Evolutionary conservation across 2,329 filamentous ascomycete genomes (phyloP).

Genomic region (Macroventuria anomochaeta): DNA sequence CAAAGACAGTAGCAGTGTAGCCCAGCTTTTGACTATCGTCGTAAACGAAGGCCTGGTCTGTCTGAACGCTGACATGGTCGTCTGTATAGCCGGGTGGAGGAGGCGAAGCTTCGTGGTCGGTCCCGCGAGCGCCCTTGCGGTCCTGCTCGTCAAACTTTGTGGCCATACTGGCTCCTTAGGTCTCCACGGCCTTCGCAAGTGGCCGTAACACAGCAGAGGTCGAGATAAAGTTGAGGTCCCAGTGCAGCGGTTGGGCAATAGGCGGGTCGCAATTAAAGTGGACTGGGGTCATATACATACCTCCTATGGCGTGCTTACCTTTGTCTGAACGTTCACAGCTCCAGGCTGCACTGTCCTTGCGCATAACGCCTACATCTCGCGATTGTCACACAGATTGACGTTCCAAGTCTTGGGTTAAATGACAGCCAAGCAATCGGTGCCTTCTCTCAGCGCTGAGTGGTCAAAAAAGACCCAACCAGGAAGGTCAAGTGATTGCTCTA

Average conservation of each 20-base stretch:
- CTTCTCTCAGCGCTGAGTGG: slow-evolving; percentile 20
- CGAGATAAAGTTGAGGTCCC: not conserved
- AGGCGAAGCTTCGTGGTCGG: slow-evolving; percentile 19
- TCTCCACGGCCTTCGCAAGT: not conserved
- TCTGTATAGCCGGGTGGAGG: slow-evolving; percentile 25
- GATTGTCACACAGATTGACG: slow-evolving; percentile 36
- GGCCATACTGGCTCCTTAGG: slow-evolving; percentile 23
- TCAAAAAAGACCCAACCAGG: slow-evolving; percentile 27
- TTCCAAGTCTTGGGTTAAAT: slow-evolving; percentile 37
- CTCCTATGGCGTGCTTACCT: slow-evolving; percentile 23
- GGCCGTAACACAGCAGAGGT: not conserved
- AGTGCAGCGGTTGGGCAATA: not conserved
- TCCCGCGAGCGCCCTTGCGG: slow-evolving; percentile 25
- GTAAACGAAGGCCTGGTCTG: slow-evolving; percentile 43
- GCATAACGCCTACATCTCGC: slow-evolving; percentile 27
- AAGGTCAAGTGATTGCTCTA: slow-evolving; percentile 33
- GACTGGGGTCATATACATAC: slow-evolving; percentile 26
- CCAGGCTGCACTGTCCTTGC: not conserved
- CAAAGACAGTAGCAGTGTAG: slow-evolving; percentile 43
- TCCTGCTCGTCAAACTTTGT: slow-evolving; percentile 29
- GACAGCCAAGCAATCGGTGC: slow-evolving; percentile 13
- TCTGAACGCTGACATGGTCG: slow-evolving; percentile 35
- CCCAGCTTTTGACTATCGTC: slow-evolving; percentile 43
- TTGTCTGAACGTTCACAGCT: not conserved
- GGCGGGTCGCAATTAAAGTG: not conserved